Conservation (phyloP, 2,329 filamentous ascomycete genomes). For the Xylariaceae sp. region DNA sequence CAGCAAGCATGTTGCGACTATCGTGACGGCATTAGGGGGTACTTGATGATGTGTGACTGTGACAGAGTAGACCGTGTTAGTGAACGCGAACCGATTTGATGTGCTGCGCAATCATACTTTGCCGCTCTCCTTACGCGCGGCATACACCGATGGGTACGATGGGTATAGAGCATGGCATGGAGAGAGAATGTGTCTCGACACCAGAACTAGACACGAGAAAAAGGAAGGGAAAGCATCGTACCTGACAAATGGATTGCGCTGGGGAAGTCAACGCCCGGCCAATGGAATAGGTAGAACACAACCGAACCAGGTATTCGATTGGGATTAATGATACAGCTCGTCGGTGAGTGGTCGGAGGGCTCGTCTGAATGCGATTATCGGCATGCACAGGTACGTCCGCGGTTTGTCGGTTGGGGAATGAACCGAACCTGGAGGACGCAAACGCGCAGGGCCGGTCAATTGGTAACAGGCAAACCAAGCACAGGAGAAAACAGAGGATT, state of each 20-base stretch:
- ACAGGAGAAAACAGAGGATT: background rate
- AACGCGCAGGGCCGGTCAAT: conserved; percentile 6
- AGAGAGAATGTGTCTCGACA: background rate
- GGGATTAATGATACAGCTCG: background rate
- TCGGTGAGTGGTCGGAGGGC: conserved; percentile 9
- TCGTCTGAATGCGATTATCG: background rate
- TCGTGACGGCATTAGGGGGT: conserved; percentile 33
- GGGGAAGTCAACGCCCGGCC: conserved; percentile 11
- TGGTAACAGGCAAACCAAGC: conserved; percentile 3
- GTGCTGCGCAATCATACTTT: background rate
- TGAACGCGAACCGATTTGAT: background rate
- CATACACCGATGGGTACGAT: background rate
- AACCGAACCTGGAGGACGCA: conserved; percentile 7
- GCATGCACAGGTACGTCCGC: background rate
- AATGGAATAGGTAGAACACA: background rate
- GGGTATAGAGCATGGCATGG: background rate
- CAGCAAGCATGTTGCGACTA: conserved; percentile 42
- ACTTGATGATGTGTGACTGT: conserved; percentile 3
- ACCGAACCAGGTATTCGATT: background rate
- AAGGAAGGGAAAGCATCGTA: conserved; percentile 1
- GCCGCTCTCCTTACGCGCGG: background rate
- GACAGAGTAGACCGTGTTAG: conserved; percentile 1
- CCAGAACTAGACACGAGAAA: background rate
- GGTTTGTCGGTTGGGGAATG: background rate
- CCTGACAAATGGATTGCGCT: background rate